These are phyloP conservation scores for Solanum hybrid DNA, from an alignment of 305 asterid species.

Conservation along the genomic window DNA sequence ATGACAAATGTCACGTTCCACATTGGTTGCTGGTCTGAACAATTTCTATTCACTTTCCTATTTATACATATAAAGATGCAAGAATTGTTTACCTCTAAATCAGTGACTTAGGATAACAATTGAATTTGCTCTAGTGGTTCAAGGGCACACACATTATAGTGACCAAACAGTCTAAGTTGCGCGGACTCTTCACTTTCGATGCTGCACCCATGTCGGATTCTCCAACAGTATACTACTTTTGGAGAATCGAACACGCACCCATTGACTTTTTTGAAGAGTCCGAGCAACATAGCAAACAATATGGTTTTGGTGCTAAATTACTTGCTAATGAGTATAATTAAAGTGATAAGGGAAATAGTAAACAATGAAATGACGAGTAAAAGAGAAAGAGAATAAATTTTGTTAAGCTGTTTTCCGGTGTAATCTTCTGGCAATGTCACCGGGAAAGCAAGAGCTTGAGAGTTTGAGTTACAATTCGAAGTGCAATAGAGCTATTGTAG, in stretches of 20 bases:
- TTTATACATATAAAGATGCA: neutral
- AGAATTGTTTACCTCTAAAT: neutral
- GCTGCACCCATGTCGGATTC: too few species aligned
- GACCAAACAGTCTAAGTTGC: neutral
- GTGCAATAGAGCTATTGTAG: neutral
- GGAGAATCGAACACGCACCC: too few species aligned
- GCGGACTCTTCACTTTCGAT: too few species aligned
- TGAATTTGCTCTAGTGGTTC: neutral
- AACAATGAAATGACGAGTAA: neutral
- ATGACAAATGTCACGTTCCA: neutral
- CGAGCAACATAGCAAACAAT: neutral
- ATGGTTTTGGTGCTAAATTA: neutral
- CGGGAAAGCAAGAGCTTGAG: neutral
- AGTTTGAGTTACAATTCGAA: neutral
- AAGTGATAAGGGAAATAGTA: neutral
- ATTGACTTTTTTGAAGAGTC: too few species aligned
- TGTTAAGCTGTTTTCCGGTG: neutral
- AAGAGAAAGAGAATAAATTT: neutral
- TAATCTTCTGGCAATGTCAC: neutral
- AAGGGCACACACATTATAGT: neutral
- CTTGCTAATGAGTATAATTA: neutral
- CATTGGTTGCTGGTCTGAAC: neutral
- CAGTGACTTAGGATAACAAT: neutral
- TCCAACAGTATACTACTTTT: too few species aligned
- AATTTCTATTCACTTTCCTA: neutral